phyloP scores from a whole-genome alignment of 164 flowering plant genomes.

The Hamamelis virginiana region DNA sequence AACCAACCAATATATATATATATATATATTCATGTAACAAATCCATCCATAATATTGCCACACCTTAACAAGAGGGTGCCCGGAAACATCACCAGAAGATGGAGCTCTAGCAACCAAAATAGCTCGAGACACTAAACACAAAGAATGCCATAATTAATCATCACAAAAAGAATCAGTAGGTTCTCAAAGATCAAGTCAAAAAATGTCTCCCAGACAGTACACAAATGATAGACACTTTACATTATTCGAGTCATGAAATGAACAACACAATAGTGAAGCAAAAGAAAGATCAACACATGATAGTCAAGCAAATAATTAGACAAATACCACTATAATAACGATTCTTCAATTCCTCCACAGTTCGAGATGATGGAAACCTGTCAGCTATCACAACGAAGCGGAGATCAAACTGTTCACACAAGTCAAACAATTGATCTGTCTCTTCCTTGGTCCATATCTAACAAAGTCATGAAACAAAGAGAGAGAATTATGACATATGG shows the following conservation, averaged over 20 bases:
- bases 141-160: constrained; percentile 2
- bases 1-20: neutral
- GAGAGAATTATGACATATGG: neutral
- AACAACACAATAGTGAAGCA: neutral
- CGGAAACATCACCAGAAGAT: constrained; percentile 70
- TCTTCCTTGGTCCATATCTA: constrained; percentile 94
- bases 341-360: constrained; percentile 87
- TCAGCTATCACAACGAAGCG: constrained; percentile 92
- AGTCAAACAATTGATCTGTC: constrained; percentile 87
- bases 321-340: constrained; percentile 90
- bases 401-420: constrained; percentile 88
- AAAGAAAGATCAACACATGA: neutral
- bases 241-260: neutral
- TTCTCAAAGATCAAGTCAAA: neutral
- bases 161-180: neutral
- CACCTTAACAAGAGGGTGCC: constrained; percentile 85
- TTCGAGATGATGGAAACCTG: constrained; percentile 75
- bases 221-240: neutral
- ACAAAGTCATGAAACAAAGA: constrained; percentile 5
- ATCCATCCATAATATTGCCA: neutral
- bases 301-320: constrained; percentile 6
- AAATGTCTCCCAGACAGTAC: neutral
- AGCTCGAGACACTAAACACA: constrained; percentile 67
- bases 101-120: constrained; percentile 75
- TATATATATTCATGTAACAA: neutral